phyloP scores from a whole-genome alignment of 495 filamentous ascomycete genomes.

The Penicillium malachiteum region DNA sequence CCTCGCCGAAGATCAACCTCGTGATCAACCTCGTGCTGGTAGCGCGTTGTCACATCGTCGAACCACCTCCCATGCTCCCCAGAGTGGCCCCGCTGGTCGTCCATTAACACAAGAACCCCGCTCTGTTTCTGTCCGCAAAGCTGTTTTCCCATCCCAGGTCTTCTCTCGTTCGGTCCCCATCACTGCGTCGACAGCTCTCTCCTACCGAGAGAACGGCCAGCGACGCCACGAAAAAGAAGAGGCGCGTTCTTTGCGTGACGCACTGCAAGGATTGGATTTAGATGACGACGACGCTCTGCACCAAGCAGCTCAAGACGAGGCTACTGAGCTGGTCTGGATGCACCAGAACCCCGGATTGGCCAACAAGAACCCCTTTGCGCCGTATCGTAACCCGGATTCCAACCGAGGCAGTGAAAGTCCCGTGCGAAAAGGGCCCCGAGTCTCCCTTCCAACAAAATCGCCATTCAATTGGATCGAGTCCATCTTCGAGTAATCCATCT shows the following conservation, averaged over 20 bases:
- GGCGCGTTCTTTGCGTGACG: slow-evolving; percentile 70
- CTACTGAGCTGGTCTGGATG: slow-evolving; percentile 81
- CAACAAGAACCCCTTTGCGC: slow-evolving; percentile 54
- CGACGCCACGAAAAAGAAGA: slow-evolving; percentile 89
- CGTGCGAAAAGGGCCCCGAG: slow-evolving; percentile 35
- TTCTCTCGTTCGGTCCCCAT: slow-evolving; percentile 22
- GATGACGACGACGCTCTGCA: slow-evolving; percentile 69
- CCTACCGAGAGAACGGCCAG: slow-evolving; percentile 76
- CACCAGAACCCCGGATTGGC: slow-evolving; percentile 68
- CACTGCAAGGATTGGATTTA: slow-evolving; percentile 76
- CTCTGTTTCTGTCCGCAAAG: slow-evolving; percentile 36
- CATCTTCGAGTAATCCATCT: slow-evolving; percentile 26
- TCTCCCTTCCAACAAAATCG: slow-evolving; percentile 17
- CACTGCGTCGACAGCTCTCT: slow-evolving; percentile 48
- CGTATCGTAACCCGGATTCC: slow-evolving; percentile 57
- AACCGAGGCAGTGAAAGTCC: slow-evolving; percentile 55
- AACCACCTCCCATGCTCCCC: slow-evolving; percentile 33
- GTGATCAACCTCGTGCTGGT: slow-evolving; percentile 45
- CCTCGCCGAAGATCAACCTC: slow-evolving; percentile 31
- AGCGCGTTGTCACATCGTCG: slow-evolving; percentile 55
- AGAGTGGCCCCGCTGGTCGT: slow-evolving; percentile 36
- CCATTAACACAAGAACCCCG: slow-evolving; percentile 47
- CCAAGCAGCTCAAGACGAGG: slow-evolving; percentile 77
- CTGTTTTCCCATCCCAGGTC: slow-evolving; percentile 42
- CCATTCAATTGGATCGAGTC: slow-evolving; percentile 20